Percentiles rank a stretch among this genome's conserved stretches.
phyloP scores from a whole-genome alignment of 805 yeast genomes.

The Kluyveromyces siamensis region DNA sequence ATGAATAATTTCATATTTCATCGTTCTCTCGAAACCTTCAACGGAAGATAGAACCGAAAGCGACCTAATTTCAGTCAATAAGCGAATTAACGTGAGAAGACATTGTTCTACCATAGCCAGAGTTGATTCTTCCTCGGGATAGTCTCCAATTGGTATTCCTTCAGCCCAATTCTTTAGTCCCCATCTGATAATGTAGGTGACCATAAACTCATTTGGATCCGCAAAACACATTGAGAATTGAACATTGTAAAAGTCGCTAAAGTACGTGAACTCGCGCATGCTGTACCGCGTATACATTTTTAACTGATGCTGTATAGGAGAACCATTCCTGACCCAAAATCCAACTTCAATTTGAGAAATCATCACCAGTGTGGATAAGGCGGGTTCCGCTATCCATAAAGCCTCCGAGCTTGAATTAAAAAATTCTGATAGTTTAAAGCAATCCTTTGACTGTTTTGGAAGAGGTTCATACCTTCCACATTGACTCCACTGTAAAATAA shows the following conservation, averaged over 20 bases:
- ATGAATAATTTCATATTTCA: slow-evolving; percentile 71
- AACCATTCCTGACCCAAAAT: slow-evolving; percentile 91
- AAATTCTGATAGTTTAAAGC: slow-evolving; percentile 12
- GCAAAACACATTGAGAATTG: slow-evolving; percentile 52
- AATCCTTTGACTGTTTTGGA: slow-evolving; percentile 9
- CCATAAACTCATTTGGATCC: slow-evolving; percentile 47
- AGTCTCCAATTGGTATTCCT: slow-evolving; percentile 31
- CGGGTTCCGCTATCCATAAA: slow-evolving; percentile 43
- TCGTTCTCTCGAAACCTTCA: slow-evolving; percentile 40
- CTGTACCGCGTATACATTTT: slow-evolving; percentile 72
- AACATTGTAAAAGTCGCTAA: slow-evolving; percentile 64
- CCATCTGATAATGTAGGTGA: slow-evolving; percentile 63
- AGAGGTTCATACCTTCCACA: slow-evolving; percentile 25
- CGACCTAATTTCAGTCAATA: slow-evolving; percentile 59
- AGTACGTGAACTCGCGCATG: slow-evolving; percentile 72
- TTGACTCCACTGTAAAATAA: slow-evolving; percentile 25
- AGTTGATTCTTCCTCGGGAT: slow-evolving; percentile 37
- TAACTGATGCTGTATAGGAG: slow-evolving; percentile 67
- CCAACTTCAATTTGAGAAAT: slow-evolving; percentile 82
- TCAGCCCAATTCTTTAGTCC: slow-evolving; percentile 46
- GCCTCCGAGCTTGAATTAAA: slow-evolving; percentile 14
- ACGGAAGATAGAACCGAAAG: slow-evolving; percentile 41
- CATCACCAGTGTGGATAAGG: slow-evolving; percentile 66
- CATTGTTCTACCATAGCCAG: slow-evolving; percentile 73
- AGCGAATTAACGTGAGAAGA: slow-evolving; percentile 52